Conservation (phyloP, 2,329 filamentous ascomycete genomes). For the Xylariaceae sp. region DNA sequence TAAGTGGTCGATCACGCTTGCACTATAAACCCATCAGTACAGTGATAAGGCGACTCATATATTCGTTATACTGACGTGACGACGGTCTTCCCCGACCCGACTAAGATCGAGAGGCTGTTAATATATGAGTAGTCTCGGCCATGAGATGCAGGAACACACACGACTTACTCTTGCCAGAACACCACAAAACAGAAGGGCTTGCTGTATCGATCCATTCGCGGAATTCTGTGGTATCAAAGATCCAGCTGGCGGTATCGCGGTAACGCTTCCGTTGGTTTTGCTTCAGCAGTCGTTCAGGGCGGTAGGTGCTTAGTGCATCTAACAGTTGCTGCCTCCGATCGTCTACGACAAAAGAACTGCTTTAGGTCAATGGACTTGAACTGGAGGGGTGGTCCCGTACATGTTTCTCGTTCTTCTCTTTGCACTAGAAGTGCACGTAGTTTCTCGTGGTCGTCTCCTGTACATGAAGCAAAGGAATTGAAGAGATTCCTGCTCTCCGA, state of each 20-base stretch:
- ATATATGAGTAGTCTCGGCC: no score
- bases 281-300: slow-evolving; percentile 26
- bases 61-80: not conserved
- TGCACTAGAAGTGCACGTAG: no score
- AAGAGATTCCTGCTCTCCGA: not conserved
- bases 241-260: slow-evolving; percentile 22
- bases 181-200: slow-evolving; percentile 1
- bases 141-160: no score
- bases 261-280: slow-evolving; percentile 29
- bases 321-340: slow-evolving; percentile 25
- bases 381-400: not conserved
- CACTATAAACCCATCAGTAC: slow-evolving; percentile 7
- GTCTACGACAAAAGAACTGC: not conserved
- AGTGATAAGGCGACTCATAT: not conserved
- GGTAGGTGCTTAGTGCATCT: slow-evolving; percentile 26
- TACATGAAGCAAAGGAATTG: not conserved
- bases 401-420: not conserved
- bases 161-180: slow-evolving; percentile 10
- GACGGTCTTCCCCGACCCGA: slow-evolving; percentile 12
- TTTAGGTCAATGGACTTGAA: not conserved
- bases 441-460: no score
- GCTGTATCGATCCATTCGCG: not conserved
- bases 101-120: not conserved
- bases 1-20: slow-evolving; percentile 22
- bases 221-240: slow-evolving; percentile 20